Conservation (phyloP, 2,329 filamentous ascomycete genomes). For the Fusarium anguioides region DNA sequence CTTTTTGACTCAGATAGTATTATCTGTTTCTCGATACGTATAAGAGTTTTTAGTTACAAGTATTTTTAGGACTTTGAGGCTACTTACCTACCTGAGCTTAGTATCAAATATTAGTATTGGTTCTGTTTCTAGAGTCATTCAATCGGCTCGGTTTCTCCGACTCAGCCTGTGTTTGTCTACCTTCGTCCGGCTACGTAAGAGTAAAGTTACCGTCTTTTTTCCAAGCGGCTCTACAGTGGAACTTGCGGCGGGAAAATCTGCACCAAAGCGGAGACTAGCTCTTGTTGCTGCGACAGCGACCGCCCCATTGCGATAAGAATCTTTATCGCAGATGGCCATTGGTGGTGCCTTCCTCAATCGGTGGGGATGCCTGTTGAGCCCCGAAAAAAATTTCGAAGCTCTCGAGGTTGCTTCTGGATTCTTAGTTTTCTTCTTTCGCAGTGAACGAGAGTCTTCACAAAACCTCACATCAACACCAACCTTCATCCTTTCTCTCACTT, state of each 20-base stretch:
- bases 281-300: constrained; percentile 51
- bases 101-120: not conserved
- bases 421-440: constrained; percentile 38
- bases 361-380: constrained; percentile 36
- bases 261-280: constrained; percentile 36
- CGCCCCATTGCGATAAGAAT: constrained; percentile 42
- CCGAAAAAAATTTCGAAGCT: constrained; percentile 52
- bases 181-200: not conserved
- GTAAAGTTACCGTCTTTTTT: constrained; percentile 23
- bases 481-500: constrained; percentile 20
- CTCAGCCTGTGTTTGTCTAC: not conserved
- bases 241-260: constrained; percentile 40
- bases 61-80: no score
- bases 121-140: no score
- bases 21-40: no score
- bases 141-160: not conserved
- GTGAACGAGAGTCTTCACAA: constrained; percentile 35
- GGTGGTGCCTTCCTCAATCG: constrained; percentile 23
- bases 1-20: no score
- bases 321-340: constrained; percentile 49
- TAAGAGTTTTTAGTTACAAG: not conserved
- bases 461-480: constrained; percentile 32
- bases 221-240: constrained; percentile 15
- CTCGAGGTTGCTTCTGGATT: constrained; percentile 36
- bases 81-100: no score